Evolutionary conservation across 192 early-diverging fungal genomes (phyloP), one percentile per base, ranked within the genome.

Genomic region (Dissophora globulifera): DNA sequence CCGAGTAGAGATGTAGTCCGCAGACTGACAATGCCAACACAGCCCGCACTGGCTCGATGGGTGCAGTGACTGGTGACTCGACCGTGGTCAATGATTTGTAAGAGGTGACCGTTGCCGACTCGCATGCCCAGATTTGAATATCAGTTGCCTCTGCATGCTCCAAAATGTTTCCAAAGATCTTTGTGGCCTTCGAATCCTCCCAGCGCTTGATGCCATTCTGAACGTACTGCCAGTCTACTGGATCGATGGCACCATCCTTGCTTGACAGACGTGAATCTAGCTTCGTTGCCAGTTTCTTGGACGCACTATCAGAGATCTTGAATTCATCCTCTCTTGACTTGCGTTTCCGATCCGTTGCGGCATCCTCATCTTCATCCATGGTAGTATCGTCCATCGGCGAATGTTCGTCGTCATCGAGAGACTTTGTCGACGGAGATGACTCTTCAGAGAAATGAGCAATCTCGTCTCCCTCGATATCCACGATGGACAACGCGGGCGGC

Each of bases 1-100:
- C 69, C 25, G 35, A 46, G 30, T 58, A 64, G 38, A 63, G 47
- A 47, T 74, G 69, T 19, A 74, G 17, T 7, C 69, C 69, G 3
- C 46, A 64, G 6, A 53, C 33, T 5, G 69, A 63, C 19, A 74
- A 33, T 9, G 69, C 69, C 40, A 74, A 32, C n/a, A 51, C 62
- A 15, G 53, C 22, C 8, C 63, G 19, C 0, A 49, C 26, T 3
- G 69, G 19, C 1, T 41, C 27, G 3, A 47, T 31, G 3, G 33
- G 27, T 1, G 29, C 29, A 0, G 23, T 45, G 9, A 40, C 8
- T 27, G 40, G 40, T 27, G 50, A 51, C 17, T 27, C 19, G 11
- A 10, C 29, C 7, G 6, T 13, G 35, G 35, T 38, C 6, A 13
- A 38, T 15, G 55, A 38, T 0, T 43, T 58, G 19, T 25, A 26